phyloP scores from a whole-genome alignment of 2,329 filamentous ascomycete genomes.

The Macrophomina phaseolina region DNA sequence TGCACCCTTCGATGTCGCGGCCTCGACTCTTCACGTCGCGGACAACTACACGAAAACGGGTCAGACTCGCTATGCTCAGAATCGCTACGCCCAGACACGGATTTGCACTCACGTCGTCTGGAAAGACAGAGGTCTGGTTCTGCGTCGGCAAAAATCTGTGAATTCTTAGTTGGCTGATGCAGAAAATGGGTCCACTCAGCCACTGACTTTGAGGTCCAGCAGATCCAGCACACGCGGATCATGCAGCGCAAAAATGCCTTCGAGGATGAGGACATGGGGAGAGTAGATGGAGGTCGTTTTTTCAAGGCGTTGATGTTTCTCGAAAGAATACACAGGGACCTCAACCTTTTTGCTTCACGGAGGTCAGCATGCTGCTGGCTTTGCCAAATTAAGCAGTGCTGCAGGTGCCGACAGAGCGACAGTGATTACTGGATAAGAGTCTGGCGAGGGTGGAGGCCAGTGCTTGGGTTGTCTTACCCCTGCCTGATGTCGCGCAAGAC shows the following conservation, averaged over 20 bases:
- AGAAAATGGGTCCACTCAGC: no score
- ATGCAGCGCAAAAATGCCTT: slow-evolving; percentile 94
- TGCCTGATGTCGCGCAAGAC: slow-evolving; percentile 83
- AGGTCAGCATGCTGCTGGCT: slow-evolving; percentile 30
- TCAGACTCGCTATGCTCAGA: slow-evolving; percentile 28
- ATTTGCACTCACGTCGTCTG: slow-evolving; percentile 68
- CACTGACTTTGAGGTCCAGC: slow-evolving; percentile 81
- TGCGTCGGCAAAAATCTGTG: slow-evolving; percentile 89
- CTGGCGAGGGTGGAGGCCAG: slow-evolving; percentile 1
- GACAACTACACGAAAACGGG: slow-evolving; percentile 61
- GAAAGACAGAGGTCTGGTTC: slow-evolving; percentile 94
- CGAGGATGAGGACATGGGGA: slow-evolving; percentile 90
- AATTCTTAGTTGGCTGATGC: not conserved
- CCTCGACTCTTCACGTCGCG: slow-evolving; percentile 90
- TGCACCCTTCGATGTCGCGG: slow-evolving; percentile 89
- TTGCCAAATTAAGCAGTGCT: not conserved
- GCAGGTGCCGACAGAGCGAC: not conserved
- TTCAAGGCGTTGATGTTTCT: slow-evolving; percentile 80
- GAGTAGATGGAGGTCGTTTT: slow-evolving; percentile 91
- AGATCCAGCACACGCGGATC: slow-evolving; percentile 84
- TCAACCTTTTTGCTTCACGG: slow-evolving; percentile 76
- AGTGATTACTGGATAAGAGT: not conserved
- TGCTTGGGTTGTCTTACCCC: slow-evolving; percentile 66
- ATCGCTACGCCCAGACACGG: not conserved
- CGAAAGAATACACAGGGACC: slow-evolving; percentile 94